Percentiles rank a stretch among this genome's conserved stretches.
Conservation (phyloP, 1,284 basidiomycete genomes). For the Melampsora larici-populina region DNA sequence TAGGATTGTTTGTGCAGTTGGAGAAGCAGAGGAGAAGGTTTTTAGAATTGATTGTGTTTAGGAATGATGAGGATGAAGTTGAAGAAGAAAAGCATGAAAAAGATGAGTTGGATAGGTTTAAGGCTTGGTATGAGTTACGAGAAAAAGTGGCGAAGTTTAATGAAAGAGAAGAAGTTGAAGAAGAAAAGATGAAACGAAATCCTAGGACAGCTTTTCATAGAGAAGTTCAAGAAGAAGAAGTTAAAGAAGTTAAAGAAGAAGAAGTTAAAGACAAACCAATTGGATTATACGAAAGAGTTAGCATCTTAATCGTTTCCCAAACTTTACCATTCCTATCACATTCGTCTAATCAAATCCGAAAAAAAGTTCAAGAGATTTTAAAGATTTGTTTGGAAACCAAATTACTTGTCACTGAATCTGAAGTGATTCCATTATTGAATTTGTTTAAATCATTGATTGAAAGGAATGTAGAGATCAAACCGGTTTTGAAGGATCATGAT, state of each 20-base stretch:
- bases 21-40: neutral
- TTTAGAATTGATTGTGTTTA: too few species aligned
- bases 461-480: neutral
- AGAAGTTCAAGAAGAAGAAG: neutral
- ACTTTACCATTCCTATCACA: neutral
- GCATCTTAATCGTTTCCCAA: neutral
- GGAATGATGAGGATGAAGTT: too few species aligned
- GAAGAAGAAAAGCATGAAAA: neutral
- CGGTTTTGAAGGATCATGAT: neutral
- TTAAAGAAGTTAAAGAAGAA: too few species aligned
- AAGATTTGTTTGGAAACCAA: neutral
- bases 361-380: neutral
- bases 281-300: neutral
- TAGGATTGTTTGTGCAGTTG: neutral
- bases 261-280: neutral
- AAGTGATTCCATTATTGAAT: neutral
- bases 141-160: neutral
- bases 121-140: neutral
- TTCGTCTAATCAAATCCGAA: neutral
- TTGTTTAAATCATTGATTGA: neutral
- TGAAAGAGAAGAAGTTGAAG: neutral
- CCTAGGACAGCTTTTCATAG: neutral
- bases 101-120: neutral
- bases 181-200: neutral
- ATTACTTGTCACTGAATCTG: neutral